These are phyloP conservation scores for Raffaelea arxii DNA, from an alignment of 2,329 filamentous ascomycete species.

Conservation along the genomic window DNA sequence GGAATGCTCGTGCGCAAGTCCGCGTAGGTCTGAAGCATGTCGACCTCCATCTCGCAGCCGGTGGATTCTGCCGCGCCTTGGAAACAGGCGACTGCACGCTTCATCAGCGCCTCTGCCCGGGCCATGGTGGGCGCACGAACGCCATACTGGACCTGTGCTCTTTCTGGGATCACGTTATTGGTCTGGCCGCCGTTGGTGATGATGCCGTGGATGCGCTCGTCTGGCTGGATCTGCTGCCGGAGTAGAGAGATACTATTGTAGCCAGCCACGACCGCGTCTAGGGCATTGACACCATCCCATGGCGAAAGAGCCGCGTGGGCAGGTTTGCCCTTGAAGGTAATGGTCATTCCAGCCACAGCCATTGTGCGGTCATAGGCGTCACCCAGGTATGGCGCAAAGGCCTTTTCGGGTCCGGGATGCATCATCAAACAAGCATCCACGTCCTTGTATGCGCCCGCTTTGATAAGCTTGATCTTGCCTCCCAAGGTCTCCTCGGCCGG, in stretches of 20 bases:
- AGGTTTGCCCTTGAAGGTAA: constrained; percentile 28
- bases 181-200: constrained; percentile 27
- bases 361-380: constrained; percentile 10
- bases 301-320: constrained; percentile 34
- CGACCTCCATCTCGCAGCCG: constrained; percentile 18
- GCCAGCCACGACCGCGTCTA: constrained; percentile 30
- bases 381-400: constrained; percentile 5
- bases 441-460: constrained; percentile 28
- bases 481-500: constrained; percentile 32
- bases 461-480: constrained; percentile 33
- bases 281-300: constrained; percentile 37
- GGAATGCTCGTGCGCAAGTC: constrained; percentile 18
- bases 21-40: constrained; percentile 20
- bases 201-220: constrained; percentile 38
- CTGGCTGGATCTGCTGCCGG: constrained; percentile 35
- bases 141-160: constrained; percentile 31
- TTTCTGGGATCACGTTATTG: constrained; percentile 25
- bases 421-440: constrained; percentile 28
- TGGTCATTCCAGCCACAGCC: constrained; percentile 15
- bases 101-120: constrained; percentile 20
- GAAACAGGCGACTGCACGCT: constrained; percentile 21
- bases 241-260: constrained; percentile 29
- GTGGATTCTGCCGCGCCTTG: constrained; percentile 24
- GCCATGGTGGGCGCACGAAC: constrained; percentile 29
- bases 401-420: constrained; percentile 18